phyloP scores from a whole-genome alignment of 2,329 filamentous ascomycete species.

The Ceratocystis eucalypticola region DNA sequence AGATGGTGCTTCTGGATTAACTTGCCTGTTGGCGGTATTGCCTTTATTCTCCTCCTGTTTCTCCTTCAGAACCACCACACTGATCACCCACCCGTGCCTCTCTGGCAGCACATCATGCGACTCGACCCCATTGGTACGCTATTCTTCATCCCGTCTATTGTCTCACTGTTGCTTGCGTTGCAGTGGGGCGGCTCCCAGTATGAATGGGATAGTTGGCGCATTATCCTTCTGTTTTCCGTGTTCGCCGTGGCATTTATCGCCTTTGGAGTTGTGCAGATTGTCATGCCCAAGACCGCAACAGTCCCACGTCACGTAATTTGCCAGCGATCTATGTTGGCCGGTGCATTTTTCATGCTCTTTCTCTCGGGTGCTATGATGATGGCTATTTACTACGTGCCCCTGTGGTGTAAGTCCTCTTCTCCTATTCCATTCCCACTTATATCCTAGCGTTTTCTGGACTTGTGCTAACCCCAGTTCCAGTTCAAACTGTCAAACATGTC shows the following conservation, averaged over 20 bases:
- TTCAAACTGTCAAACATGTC: constrained; percentile 43
- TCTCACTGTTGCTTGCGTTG: constrained; percentile 48
- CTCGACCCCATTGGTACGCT: constrained; percentile 47
- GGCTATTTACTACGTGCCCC: constrained; percentile 39
- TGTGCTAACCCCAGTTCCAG: constrained; percentile 23
- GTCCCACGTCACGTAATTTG: constrained; percentile 42
- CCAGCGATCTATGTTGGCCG: constrained; percentile 41
- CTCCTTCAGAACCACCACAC: constrained; percentile 32
- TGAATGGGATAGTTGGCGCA: constrained; percentile 38
- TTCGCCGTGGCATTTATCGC: constrained; percentile 34
- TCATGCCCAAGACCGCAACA: constrained; percentile 42
- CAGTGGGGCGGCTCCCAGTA: constrained; percentile 48
- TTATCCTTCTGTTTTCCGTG: constrained; percentile 40
- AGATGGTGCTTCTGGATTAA: constrained; percentile 48
- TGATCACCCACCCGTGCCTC: constrained; percentile 22
- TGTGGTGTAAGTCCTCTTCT: constrained; percentile 38
- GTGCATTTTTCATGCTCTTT: constrained; percentile 35
- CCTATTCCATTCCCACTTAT: constrained; percentile 12
- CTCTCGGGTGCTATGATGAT: constrained; percentile 40
- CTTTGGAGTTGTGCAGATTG: constrained; percentile 40
- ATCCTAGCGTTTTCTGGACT: constrained; percentile 7
- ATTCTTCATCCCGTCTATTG: constrained; percentile 45
- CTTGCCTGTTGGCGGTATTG: constrained; percentile 40
- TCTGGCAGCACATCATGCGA: constrained; percentile 34
- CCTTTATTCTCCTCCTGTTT: constrained; percentile 36